Conservation (phyloP, 495 filamentous ascomycete genomes). For the Penicillium coprophilum region DNA sequence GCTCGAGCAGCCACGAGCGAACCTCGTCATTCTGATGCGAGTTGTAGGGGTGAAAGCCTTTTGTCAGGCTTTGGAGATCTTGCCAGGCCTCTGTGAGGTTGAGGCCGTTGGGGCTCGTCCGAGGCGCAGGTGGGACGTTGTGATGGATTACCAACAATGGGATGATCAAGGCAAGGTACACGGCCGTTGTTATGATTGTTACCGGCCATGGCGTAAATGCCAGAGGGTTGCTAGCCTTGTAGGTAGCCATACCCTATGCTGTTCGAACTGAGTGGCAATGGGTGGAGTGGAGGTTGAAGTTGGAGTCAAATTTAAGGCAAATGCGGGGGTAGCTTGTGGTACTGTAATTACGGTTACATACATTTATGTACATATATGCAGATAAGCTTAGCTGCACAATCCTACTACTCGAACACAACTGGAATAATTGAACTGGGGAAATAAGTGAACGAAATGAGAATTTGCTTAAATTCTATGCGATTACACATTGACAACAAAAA, state of each 20-base stretch:
- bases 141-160: conserved; percentile 73
- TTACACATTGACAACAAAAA: conserved; percentile 22
- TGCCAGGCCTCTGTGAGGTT: conserved; percentile 83
- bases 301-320: conserved; percentile 20
- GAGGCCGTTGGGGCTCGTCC: conserved; percentile 57
- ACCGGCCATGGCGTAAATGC: conserved; percentile 67
- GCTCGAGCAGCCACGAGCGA: conserved; percentile 68
- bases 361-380: conserved; percentile 7
- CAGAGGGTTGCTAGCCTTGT: conserved; percentile 51
- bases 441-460: neutral
- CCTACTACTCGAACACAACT: conserved; percentile 2
- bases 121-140: conserved; percentile 68
- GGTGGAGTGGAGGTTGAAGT: conserved; percentile 10
- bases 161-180: conserved; percentile 69
- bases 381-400: neutral
- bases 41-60: conserved; percentile 84
- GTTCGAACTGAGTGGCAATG: neutral
- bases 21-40: conserved; percentile 78
- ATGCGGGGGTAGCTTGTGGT: conserved; percentile 26
- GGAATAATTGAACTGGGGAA: neutral
- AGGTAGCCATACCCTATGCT: conserved; percentile 32
- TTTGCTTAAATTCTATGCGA: conserved; percentile 23
- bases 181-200: conserved; percentile 65
- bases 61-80: conserved; percentile 74
- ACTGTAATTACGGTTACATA: conserved; percentile 12